Evolutionary conservation across 345 rosid genomes (phyloP), one percentile per base, ranked within the genome.

Genomic region (Eucalyptus viminalis): DNA sequence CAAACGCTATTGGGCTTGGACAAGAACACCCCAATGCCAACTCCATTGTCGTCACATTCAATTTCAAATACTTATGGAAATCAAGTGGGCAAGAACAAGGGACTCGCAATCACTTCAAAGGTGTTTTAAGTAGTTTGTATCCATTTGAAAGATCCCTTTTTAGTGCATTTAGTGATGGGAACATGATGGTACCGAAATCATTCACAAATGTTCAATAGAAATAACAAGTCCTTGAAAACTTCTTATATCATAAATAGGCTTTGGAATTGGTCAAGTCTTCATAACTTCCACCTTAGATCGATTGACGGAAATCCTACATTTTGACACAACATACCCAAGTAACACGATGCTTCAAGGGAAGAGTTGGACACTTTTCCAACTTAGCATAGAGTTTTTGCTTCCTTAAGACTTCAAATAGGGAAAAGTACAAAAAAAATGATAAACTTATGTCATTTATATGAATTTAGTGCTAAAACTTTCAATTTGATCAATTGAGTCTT

Each of bases 141-240:
- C 6, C 0, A 56, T 56, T 56, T 4, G 62, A 56, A 56, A 56
- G 11, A 56, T 56, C 60, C 62, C 11, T 56, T 56, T 56, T 24
- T 24, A 9, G 12, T 22, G 12, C 62, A 56, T 56, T 56, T 56
- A 56, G 29, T 56, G 29, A 56, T 24, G 62, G 62, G 62, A 56
- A 24, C 3, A 56, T 56, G 62, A 22, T 56, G 27, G 3, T 24
- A 0, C 29, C 4, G 3, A 56, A 56, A 24, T 56, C 12, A 22
- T 56, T 56, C 62, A 22, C 62, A 56, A 10, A 56, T 24, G 0
- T 4, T 24, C 62, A 56, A 24, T 56, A 56, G 6, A 56, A 56
- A 24, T 9, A 24, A 56, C 0, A 56, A 56, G 62, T 56, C 6
- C 13, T 10, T 2, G 29, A 24, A 56, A 56, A 24, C 0, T 0